Evolutionary conservation across 106 monocot species (phyloP), one percentile per base, ranked within the genome.

Genomic region (Gastrodia elata): DNA sequence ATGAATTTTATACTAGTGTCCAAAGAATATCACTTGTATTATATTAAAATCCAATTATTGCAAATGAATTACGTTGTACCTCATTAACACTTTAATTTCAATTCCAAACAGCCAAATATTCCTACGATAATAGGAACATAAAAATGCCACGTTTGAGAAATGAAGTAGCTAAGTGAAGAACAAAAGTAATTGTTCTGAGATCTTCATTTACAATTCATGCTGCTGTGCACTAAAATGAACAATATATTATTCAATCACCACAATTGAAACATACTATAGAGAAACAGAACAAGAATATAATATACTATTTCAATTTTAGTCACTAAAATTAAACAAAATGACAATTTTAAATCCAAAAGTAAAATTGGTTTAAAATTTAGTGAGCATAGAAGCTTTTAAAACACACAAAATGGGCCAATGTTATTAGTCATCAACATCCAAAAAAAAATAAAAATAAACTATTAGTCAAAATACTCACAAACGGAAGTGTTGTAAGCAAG

Each of bases 401-500:
- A 6, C n/a, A 18, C 22, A 18, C 3, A 52, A 52, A n/a, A 22
- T 52, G 52, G n/a, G 52, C 20, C 52, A n/a, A 52, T n/a, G 3
- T 52, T 7, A 52, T n/a, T 4, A 22, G 3, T 52, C 52, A 52
- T 52, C 52, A 52, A 22, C 46, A 46, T 22, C 22, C n/a, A 52
- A 18, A 6, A 2, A 5, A 52, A 22, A 22, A 22, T 18, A n/a
- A 52, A 52, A 52, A n/a, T 22, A 46, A 52, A 6, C 6, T 22
- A 22, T 22, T 22, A 52, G 52, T 4, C 27, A 34, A 36, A 49
- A 68, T 72, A 81, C 92, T 80, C 38, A 97, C 96, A 93, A 77
- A 16, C 81, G 74, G 69, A 97, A 97, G 65, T 97, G 96, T 67
- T 92, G 80, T 22, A 97, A 80, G 83, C 92, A 97, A 74, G 88